Percentiles rank a stretch among this genome's conserved stretches.
These are phyloP conservation scores for Penicillium longicatenatum DNA, from an alignment of 495 filamentous ascomycete genomes.

Conservation along the genomic window DNA sequence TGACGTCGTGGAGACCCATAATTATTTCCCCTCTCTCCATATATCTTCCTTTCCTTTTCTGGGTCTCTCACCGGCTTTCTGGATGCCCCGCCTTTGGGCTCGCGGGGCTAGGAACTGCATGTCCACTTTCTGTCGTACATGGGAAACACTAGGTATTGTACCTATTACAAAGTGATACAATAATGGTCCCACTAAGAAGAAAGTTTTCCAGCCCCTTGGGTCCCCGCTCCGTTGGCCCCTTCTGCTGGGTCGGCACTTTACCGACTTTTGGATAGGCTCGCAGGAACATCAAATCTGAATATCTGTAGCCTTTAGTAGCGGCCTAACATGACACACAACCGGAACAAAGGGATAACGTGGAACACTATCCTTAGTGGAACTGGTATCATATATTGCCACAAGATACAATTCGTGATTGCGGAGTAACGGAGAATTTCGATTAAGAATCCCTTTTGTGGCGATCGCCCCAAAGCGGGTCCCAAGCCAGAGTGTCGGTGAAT, in stretches of 20 bases:
- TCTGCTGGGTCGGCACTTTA: constrained; percentile 32
- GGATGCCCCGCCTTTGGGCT: constrained; percentile 20
- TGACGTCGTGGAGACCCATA: constrained; percentile 28
- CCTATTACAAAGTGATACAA: constrained; percentile 19
- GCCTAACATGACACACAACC: too few species aligned
- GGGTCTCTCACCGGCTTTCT: constrained; percentile 32
- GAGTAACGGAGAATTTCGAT: background rate
- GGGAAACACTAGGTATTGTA: constrained; percentile 18
- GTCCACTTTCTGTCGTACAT: constrained; percentile 26
- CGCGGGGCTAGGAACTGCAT: constrained; percentile 27
- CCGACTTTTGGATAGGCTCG: constrained; percentile 29
- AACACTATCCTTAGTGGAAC: background rate
- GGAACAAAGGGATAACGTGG: too few species aligned
- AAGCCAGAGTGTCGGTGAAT: constrained; percentile 35
- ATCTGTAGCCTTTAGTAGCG: background rate
- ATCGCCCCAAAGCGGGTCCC: constrained; percentile 26
- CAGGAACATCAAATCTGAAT: background rate
- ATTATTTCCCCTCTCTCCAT: background rate
- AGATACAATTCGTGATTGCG: background rate
- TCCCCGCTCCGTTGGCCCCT: constrained; percentile 22
- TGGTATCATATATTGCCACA: background rate
- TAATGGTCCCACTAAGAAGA: constrained; percentile 26
- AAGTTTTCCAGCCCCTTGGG: constrained; percentile 31
- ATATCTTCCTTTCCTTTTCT: background rate
- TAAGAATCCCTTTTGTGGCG: constrained; percentile 4